A percentile compares a stretch with the other conserved stretches of the same genome.
Evolutionary conservation across 805 yeast species (phyloP).

Genomic region (Saturnispora hagleri): DNA sequence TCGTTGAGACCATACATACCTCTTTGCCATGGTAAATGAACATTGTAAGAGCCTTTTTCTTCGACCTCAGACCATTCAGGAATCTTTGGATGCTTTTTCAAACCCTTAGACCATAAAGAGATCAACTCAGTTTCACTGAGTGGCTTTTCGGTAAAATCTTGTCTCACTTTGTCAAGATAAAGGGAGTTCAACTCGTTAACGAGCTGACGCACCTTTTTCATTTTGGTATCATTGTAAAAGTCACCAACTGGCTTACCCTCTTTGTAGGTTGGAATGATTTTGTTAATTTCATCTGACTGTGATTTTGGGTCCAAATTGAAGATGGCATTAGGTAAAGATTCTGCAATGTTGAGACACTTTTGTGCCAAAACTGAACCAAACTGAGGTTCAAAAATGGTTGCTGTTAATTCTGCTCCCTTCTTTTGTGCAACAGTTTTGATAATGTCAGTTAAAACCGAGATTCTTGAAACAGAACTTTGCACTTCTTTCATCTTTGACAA

Average conservation of each 20-base stretch:
- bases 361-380: slow-evolving; percentile 28
- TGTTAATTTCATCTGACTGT: slow-evolving; percentile 43
- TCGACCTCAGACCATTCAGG: slow-evolving; percentile 28
- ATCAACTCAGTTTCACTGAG: slow-evolving; percentile 23
- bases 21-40: slow-evolving; percentile 74
- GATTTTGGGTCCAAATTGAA: slow-evolving; percentile 25
- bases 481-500: slow-evolving; percentile 29
- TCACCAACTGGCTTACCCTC: slow-evolving; percentile 25
- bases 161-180: slow-evolving; percentile 26
- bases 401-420: slow-evolving; percentile 16
- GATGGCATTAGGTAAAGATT: slow-evolving; percentile 20
- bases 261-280: slow-evolving; percentile 28
- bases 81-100: slow-evolving; percentile 34
- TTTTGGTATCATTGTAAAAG: slow-evolving; percentile 22
- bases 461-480: slow-evolving; percentile 34
- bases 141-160: slow-evolving; percentile 19
- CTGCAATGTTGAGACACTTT: slow-evolving; percentile 30
- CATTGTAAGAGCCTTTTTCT: slow-evolving; percentile 28
- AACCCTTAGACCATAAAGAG: slow-evolving; percentile 38
- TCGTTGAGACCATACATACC: slow-evolving; percentile 73
- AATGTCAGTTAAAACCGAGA: slow-evolving; percentile 36
- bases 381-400: slow-evolving; percentile 28
- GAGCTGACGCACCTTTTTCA: slow-evolving; percentile 26
- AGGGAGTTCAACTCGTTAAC: slow-evolving; percentile 27
- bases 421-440: slow-evolving; percentile 21